These are phyloP conservation scores for Heliamphora pulchella DNA, from an alignment of 179 eudicot species.

Conservation along the genomic window DNA sequence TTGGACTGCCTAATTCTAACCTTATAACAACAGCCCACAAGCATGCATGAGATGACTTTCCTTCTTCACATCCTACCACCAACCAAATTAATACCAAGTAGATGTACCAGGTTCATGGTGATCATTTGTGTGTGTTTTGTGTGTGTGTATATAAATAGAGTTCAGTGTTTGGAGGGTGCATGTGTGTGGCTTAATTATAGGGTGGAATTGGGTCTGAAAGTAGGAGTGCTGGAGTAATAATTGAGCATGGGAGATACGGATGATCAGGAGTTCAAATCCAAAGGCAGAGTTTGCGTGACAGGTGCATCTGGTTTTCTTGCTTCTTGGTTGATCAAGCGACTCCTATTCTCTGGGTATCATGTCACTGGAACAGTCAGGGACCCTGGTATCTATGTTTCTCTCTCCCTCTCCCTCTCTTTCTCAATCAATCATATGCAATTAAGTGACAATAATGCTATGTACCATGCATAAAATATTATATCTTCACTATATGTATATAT, in stretches of 20 bases:
- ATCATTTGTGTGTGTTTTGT: too few species aligned
- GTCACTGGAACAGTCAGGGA: constrained; percentile 84
- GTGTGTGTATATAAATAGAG: too few species aligned
- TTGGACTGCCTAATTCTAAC: constrained; percentile 15
- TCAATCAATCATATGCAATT: too few species aligned
- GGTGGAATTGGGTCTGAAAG: too few species aligned
- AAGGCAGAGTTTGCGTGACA: constrained; percentile 82
- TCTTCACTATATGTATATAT: too few species aligned
- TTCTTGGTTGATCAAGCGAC: constrained; percentile 82
- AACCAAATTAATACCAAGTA: constrained; percentile 7
- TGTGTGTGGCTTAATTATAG: too few species aligned
- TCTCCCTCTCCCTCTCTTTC: not conserved
- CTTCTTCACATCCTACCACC: constrained; percentile 16
- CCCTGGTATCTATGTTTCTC: constrained; percentile 38
- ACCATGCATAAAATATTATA: too few species aligned
- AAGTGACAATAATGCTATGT: too few species aligned
- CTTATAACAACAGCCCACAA: constrained; percentile 17
- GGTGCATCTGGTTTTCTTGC: constrained; percentile 90
- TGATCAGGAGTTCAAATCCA: constrained; percentile 24
- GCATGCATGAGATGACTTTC: constrained; percentile 21
- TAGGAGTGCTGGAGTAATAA: not conserved
- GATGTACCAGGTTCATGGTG: not conserved
- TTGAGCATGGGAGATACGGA: constrained; percentile 10
- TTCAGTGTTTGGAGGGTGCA: too few species aligned
- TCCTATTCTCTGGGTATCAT: constrained; percentile 61